Percentiles rank a stretch among this genome's conserved stretches.
These are phyloP conservation scores for Murraya koenigii DNA, from an alignment of 345 rosid genomes.

Conservation along the genomic window DNA sequence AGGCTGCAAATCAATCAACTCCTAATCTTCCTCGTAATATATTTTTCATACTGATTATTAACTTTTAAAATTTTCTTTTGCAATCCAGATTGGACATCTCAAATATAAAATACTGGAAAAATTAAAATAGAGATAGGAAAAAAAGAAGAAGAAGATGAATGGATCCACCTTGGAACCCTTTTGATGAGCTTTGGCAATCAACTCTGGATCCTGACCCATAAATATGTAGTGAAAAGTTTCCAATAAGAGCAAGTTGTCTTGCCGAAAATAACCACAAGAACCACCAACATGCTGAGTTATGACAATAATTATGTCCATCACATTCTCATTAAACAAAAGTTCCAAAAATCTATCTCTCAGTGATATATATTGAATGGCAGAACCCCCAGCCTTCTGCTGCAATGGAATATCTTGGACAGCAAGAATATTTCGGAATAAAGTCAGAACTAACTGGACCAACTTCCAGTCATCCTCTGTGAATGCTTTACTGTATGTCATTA, in stretches of 20 bases:
- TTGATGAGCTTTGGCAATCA: slow-evolving; percentile 50
- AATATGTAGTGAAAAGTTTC: slow-evolving; percentile 75
- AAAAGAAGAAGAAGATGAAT: slow-evolving; percentile 7
- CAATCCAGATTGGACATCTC: not conserved
- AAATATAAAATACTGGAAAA: slow-evolving; percentile 1
- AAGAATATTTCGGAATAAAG: slow-evolving; percentile 79
- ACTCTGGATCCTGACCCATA: slow-evolving; percentile 72
- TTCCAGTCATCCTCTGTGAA: slow-evolving; percentile 97
- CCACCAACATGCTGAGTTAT: slow-evolving; percentile 66
- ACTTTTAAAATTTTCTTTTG: not conserved
- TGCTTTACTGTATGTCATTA: slow-evolving; percentile 49
- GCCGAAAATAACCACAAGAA: slow-evolving; percentile 52
- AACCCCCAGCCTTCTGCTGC: slow-evolving; percentile 68
- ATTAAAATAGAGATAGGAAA: not conserved
- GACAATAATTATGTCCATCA: slow-evolving; percentile 71
- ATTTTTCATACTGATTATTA: not conserved
- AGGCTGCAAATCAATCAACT: not conserved
- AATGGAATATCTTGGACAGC: slow-evolving; percentile 73
- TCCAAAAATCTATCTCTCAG: slow-evolving; percentile 76
- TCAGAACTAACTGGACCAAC: slow-evolving; percentile 84
- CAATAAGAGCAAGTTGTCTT: slow-evolving; percentile 78
- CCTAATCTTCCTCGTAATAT: not conserved
- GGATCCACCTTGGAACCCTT: slow-evolving; percentile 43
- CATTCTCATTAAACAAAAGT: slow-evolving; percentile 72
- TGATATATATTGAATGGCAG: slow-evolving; percentile 60